Percentiles rank a stretch among this genome's conserved stretches.
phyloP scores from a whole-genome alignment of 2,329 filamentous ascomycete genomes.

The Beauveria pseudobassiana region DNA sequence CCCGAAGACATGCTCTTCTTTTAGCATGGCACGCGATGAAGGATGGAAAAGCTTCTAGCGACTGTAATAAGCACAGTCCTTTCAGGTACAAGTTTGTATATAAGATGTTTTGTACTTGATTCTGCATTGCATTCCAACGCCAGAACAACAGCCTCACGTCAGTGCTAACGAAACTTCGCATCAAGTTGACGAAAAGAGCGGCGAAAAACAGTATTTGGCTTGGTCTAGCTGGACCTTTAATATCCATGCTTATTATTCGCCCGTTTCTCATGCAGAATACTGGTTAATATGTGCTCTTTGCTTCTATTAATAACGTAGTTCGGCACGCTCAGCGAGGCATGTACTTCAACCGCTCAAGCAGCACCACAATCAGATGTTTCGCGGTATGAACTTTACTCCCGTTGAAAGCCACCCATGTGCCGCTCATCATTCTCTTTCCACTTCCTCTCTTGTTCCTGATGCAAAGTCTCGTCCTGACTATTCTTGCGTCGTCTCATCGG shows the following conservation, averaged over 20 bases:
- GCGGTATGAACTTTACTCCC: conserved; percentile 10
- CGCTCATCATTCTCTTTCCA: conserved; percentile 19
- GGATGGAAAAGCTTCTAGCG: not conserved
- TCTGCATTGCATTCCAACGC: not conserved
- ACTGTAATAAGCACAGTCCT: not conserved
- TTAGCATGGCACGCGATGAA: conserved; percentile 26
- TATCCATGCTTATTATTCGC: too few species aligned
- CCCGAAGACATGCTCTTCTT: conserved; percentile 72
- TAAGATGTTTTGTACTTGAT: not conserved
- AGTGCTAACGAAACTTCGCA: too few species aligned
- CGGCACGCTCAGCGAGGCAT: not conserved
- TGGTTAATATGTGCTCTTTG: conserved; percentile 9
- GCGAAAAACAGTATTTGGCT: too few species aligned
- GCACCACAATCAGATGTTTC: not conserved
- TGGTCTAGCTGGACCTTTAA: too few species aligned
- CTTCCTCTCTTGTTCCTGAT: conserved; percentile 14
- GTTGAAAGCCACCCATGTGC: conserved; percentile 21
- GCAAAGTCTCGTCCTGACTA: conserved; percentile 3
- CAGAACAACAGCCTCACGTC: not conserved
- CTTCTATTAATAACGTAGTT: not conserved
- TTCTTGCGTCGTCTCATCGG: conserved; percentile 22
- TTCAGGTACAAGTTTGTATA: not conserved
- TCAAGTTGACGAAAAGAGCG: too few species aligned
- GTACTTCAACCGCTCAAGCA: not conserved
- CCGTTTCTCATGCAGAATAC: not conserved